Base-by-base conservation (phyloP, 176 grass and related monocot genomes). In the Oryza rufipogon region DNA sequence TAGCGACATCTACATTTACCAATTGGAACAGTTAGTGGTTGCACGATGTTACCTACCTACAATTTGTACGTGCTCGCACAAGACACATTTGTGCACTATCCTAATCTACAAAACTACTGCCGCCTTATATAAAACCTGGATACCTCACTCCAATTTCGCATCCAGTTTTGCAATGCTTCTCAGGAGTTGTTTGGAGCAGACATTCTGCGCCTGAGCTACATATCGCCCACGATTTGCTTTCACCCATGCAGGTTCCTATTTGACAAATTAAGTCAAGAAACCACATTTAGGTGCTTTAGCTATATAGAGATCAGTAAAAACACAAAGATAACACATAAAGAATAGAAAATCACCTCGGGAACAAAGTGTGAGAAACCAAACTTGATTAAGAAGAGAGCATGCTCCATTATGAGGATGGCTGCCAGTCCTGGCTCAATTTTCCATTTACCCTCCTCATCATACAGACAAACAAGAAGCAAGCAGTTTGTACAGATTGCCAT, bases 401-500 rank as follows among this genome's bases (percentile, higher is more conserved):
- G 96, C 77, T 99, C 96, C 79, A 99, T 91, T 87, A 96, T 69
- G 54, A 99, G 84, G 85, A 99, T 99, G 22, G 93, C 93, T 3
- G 88, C 91, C 19, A 99, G 88, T 86, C 96, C 96, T 80, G 93
- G 96, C 38, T 99, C 96, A 81, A 96, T 94, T 79, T 90, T 90
- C 96, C 96, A 99, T 7, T 92, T 99, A 15, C 96, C 93, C 88
- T 94, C 93, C 88, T 88, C 83, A 38, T 99, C 93, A 22, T 99
- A 96, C 11, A 96, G 82, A 78, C 93, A 99, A 89, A 96, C 80
- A 38, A 99, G 92, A 85, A 99, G 90, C 75, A 99, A 74, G 80
- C 93, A 99, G 86, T 96, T 99, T n/a, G 96, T 96, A 86, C 96
- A 99, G 66, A 99, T 99, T 56, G 93, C 91, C 93, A 96, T 96